Conservation (phyloP, 305 asterid species). For the Rubia peregrina region DNA sequence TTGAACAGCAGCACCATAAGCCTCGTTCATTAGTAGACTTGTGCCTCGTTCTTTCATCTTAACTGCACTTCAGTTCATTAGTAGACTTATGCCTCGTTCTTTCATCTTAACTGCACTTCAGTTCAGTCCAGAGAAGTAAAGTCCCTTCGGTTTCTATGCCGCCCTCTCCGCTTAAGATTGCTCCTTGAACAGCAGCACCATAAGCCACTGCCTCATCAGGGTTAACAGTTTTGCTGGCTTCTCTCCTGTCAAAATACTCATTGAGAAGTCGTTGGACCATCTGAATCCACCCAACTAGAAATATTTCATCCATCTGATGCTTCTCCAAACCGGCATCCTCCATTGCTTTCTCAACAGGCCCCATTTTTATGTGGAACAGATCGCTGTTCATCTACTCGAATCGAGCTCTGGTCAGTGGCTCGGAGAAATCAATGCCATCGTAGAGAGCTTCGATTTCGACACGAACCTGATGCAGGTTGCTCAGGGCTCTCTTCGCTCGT, state of each 20-base stretch:
- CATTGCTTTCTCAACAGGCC: slow-evolving; percentile 84
- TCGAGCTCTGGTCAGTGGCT: slow-evolving; percentile 85
- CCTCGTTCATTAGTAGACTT: too few species aligned
- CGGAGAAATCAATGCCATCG: slow-evolving; percentile 78
- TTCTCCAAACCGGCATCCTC: slow-evolving; percentile 76
- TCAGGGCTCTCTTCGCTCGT: slow-evolving; percentile 81
- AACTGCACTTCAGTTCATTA: too few species aligned
- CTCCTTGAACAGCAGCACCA: slow-evolving; percentile 94
- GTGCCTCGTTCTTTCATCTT: too few species aligned
- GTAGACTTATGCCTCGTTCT: too few species aligned
- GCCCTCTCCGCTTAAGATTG: slow-evolving; percentile 78
- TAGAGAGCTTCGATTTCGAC: slow-evolving; percentile 86
- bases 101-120: too few species aligned
- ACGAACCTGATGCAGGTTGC: slow-evolving; percentile 87
- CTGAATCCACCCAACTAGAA: slow-evolving; percentile 90
- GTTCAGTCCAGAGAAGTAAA: background rate
- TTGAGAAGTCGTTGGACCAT: slow-evolving; percentile 70
- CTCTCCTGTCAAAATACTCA: slow-evolving; percentile 76
- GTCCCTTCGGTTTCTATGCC: slow-evolving; percentile 68
- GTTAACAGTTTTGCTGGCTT: slow-evolving; percentile 76
- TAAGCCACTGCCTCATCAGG: slow-evolving; percentile 90
- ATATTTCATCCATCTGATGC: slow-evolving; percentile 67
- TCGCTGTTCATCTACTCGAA: slow-evolving; percentile 87
- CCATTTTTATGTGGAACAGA: slow-evolving; percentile 73
- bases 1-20: slow-evolving; percentile 87